Conservation (phyloP, 768 basidiomycete species). For the Leucosporidium creatinivorum region DNA sequence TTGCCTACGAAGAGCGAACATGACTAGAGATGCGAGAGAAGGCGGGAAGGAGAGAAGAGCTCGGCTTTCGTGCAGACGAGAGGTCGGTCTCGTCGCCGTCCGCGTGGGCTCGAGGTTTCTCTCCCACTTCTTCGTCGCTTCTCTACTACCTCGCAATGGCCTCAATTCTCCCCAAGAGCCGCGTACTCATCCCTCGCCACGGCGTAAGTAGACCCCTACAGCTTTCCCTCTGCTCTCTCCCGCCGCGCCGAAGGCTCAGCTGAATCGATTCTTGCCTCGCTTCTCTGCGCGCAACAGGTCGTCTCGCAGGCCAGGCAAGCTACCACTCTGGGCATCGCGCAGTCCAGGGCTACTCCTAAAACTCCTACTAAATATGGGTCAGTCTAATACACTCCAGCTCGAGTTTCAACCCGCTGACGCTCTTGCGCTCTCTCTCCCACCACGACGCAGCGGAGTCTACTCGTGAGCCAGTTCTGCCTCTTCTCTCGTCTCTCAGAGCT, state of each 20-base stretch:
- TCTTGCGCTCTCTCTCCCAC: not conserved
- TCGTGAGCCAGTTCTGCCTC: conserved; percentile 1
- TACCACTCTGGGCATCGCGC: conserved; percentile 31
- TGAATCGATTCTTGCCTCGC: not conserved
- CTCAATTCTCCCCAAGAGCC: too few relatives aligned
- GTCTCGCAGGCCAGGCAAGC: conserved; percentile 20
- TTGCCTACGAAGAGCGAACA: not conserved
- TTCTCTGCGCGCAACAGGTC: not conserved
- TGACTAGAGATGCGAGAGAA: not conserved
- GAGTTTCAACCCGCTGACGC: not conserved
- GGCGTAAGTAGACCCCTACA: not conserved
- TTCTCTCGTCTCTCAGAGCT: not conserved
- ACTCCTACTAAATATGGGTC: conserved; percentile 79
- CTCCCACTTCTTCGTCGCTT: not conserved
- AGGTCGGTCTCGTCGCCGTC: not conserved
- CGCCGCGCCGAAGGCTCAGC: too few relatives aligned
- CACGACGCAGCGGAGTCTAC: conserved; percentile 1
- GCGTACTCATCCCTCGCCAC: too few relatives aligned
- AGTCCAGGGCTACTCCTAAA: conserved; percentile 15
- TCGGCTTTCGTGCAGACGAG: not conserved
- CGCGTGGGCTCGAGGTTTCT: not conserved
- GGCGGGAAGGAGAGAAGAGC: not conserved
- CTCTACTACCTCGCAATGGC: not conserved
- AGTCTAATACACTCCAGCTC: conserved; percentile 53
- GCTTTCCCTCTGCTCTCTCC: not conserved